Conservation (phyloP, 1,284 basidiomycete species). For the Irpex lacteus region DNA sequence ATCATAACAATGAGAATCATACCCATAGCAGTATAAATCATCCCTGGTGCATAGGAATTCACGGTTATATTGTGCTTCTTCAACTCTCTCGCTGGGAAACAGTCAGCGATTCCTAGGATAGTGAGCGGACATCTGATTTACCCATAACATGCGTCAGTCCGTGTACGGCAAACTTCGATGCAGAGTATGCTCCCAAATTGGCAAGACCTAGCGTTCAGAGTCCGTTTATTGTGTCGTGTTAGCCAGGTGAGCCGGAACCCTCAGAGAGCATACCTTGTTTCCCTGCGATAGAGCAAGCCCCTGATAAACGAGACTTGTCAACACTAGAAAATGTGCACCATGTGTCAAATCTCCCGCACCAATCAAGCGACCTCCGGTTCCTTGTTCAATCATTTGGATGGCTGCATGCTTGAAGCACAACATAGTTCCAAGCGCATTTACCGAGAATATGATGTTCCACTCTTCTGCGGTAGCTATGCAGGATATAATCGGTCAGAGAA, state of each 20-base stretch:
- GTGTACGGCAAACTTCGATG: slow-evolving; percentile 42
- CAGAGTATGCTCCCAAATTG: slow-evolving; percentile 26
- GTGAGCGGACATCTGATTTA: not conserved
- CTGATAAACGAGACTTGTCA: not conserved
- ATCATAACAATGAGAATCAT: not conserved
- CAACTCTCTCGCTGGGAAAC: slow-evolving; percentile 2
- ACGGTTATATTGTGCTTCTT: slow-evolving; percentile 6
- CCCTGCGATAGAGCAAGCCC: not conserved
- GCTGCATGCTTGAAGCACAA: slow-evolving; percentile 32
- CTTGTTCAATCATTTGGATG: slow-evolving; percentile 29
- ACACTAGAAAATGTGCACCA: not conserved
- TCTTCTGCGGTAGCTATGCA: not conserved
- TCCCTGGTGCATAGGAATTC: slow-evolving; percentile 8
- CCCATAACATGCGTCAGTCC: slow-evolving; percentile 28
- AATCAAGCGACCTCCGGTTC: slow-evolving; percentile 28
- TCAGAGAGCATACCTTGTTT: not conserved
- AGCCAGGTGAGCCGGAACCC: not conserved
- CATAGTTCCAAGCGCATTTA: slow-evolving; percentile 30
- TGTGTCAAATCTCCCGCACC: slow-evolving; percentile 10
- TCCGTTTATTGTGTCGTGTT: no score
- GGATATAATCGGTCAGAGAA: not conserved
- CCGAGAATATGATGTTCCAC: slow-evolving; percentile 10
- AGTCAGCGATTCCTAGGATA: not conserved
- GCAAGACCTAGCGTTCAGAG: not conserved
- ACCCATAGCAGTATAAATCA: slow-evolving; percentile 5